Conservation (phyloP, 108 stramenopile genomes). For the Fragilaria radians region DNA sequence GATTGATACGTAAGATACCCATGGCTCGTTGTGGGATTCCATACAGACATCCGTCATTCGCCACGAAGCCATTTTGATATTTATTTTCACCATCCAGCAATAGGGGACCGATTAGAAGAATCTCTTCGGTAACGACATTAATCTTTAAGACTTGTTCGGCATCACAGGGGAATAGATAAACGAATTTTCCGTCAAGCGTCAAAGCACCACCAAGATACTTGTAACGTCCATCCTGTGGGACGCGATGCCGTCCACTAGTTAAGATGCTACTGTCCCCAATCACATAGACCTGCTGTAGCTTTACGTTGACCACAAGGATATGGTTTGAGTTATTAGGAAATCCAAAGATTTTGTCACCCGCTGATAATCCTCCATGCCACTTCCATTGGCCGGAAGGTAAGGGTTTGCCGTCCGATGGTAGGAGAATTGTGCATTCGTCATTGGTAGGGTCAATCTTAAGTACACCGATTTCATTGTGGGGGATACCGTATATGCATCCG, state of each 20-base stretch:
- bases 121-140: constrained; percentile 43
- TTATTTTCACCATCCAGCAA: constrained; percentile 65
- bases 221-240: constrained; percentile 55
- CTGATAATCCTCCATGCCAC: constrained; percentile 67
- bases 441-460: constrained; percentile 52
- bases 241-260: constrained; percentile 51
- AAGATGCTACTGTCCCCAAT: constrained; percentile 36
- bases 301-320: constrained; percentile 45
- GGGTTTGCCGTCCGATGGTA: constrained; percentile 16
- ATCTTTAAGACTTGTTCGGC: constrained; percentile 44
- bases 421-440: constrained; percentile 35
- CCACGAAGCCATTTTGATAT: constrained; percentile 62
- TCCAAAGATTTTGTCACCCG: constrained; percentile 51
- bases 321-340: constrained; percentile 62
- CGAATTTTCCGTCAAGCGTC: constrained; percentile 34
- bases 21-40: constrained; percentile 56
- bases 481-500: constrained; percentile 58
- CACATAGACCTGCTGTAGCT: constrained; percentile 29
- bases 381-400: constrained; percentile 53
- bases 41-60: constrained; percentile 52
- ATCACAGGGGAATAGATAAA: constrained; percentile 61
- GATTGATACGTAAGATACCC: constrained; percentile 47
- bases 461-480: constrained; percentile 53
- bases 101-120: constrained; percentile 37
- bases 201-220: constrained; percentile 65